phyloP scores from a whole-genome alignment of 768 basidiomycete genomes.

The Naganishia friedmannii region DNA sequence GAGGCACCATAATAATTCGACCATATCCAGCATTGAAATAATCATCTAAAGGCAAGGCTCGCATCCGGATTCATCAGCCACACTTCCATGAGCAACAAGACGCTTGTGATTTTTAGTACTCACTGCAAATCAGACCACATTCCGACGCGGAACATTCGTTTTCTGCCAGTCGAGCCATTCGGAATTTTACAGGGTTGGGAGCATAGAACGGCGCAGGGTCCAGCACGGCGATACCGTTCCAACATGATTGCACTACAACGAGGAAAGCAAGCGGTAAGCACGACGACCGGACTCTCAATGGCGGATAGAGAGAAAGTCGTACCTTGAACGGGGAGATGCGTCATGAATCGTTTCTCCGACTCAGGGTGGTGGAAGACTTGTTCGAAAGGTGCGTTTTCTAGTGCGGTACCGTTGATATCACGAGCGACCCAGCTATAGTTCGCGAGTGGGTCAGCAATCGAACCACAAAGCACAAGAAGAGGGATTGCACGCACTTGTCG shows the following conservation, averaged over 20 bases:
- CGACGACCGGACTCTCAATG: background rate
- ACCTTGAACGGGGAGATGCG: conserved; percentile 82
- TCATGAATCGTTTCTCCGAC: conserved; percentile 76
- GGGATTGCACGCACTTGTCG: conserved; percentile 44
- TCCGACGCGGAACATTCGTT: conserved; percentile 93
- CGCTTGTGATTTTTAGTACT: too few relatives aligned
- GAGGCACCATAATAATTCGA: conserved; percentile 93
- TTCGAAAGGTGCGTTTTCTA: conserved; percentile 97
- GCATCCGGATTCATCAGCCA: conserved; percentile 3
- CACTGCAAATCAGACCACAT: conserved; percentile 87
- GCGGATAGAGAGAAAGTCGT: conserved; percentile 15
- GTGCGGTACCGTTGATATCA: conserved; percentile 96
- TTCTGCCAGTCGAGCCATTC: conserved; percentile 86
- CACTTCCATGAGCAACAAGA: too few relatives aligned
- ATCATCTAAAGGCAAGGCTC: conserved; percentile 66
- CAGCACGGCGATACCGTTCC: conserved; percentile 95
- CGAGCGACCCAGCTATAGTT: conserved; percentile 84
- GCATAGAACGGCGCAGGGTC: conserved; percentile 94
- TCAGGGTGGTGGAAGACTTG: conserved; percentile 79
- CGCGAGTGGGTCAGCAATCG: conserved; percentile 53
- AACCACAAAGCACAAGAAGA: background rate
- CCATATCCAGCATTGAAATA: conserved; percentile 97
- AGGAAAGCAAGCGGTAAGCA: background rate
- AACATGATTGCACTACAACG: conserved; percentile 77
- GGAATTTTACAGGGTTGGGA: conserved; percentile 84